These are phyloP conservation scores for Phialophora macrospora DNA, from an alignment of 2,329 filamentous ascomycete species.

Conservation along the genomic window DNA sequence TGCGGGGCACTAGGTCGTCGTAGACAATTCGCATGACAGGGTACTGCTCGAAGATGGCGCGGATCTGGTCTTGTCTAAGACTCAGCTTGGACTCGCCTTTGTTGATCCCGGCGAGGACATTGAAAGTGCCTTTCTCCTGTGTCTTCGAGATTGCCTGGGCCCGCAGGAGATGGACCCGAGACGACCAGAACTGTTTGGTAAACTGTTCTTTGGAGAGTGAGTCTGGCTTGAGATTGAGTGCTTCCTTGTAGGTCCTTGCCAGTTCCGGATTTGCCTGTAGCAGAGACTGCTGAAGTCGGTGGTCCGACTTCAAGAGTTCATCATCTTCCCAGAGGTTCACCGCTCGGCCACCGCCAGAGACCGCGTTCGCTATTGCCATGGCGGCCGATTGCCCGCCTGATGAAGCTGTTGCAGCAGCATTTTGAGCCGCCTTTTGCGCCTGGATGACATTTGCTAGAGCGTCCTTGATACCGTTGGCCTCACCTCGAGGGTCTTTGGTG, in stretches of 20 bases:
- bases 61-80: constrained; percentile 88
- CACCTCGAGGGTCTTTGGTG: constrained; percentile 71
- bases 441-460: constrained; percentile 78
- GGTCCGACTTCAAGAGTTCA: constrained; percentile 73
- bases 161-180: constrained; percentile 80
- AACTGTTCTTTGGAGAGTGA: constrained; percentile 80
- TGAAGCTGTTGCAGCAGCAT: constrained; percentile 45
- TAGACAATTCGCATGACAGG: constrained; percentile 88
- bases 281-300: constrained; percentile 83
- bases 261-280: constrained; percentile 78
- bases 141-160: constrained; percentile 87
- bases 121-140: constrained; percentile 88
- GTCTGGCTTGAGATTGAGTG: constrained; percentile 79
- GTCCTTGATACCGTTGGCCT: constrained; percentile 86
- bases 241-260: constrained; percentile 84
- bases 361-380: constrained; percentile 77
- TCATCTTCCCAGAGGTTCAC: constrained; percentile 79
- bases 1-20: constrained; percentile 85
- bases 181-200: constrained; percentile 92
- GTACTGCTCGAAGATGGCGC: constrained; percentile 90
- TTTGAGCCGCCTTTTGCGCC: constrained; percentile 62
- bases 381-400: constrained; percentile 61
- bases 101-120: constrained; percentile 89
- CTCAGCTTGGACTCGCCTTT: constrained; percentile 78
- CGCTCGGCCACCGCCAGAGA: constrained; percentile 54